phyloP scores from a whole-genome alignment of 1,284 basidiomycete genomes.

The Puccinia coronata region DNA sequence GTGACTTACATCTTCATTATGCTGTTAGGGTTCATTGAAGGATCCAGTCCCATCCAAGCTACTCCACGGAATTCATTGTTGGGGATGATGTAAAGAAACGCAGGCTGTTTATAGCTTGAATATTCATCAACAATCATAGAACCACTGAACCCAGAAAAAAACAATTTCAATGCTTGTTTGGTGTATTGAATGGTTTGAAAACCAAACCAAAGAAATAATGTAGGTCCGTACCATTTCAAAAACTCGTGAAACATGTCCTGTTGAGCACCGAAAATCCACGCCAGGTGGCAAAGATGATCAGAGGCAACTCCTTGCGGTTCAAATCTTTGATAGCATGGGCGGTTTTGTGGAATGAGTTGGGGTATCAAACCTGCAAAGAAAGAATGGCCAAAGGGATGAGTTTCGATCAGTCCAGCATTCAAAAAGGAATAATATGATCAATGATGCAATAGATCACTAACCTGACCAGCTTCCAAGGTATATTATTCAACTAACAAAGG shows the following conservation, averaged over 20 bases:
- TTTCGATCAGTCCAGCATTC: neutral
- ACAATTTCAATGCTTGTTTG: neutral
- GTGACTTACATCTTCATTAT: slow-evolving; percentile 93
- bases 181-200: too few relatives aligned
- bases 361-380: slow-evolving; percentile 76
- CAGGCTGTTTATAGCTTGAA: slow-evolving; percentile 95
- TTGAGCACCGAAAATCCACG: slow-evolving; percentile 98
- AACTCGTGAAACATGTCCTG: slow-evolving; percentile 77
- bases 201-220: neutral
- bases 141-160: slow-evolving; percentile 54
- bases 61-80: slow-evolving; percentile 98
- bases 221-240: slow-evolving; percentile 54
- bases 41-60: slow-evolving; percentile 98
- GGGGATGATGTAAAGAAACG: slow-evolving; percentile 97
- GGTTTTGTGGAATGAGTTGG: slow-evolving; percentile 99
- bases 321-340: slow-evolving; percentile 99
- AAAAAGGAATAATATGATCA: neutral
- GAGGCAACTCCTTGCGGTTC: slow-evolving; percentile 90
- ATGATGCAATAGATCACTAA: slow-evolving; percentile 8
- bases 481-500: slow-evolving; percentile 94
- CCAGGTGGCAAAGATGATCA: slow-evolving; percentile 99
- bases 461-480: slow-evolving; percentile 97
- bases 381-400: too few relatives aligned
- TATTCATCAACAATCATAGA: slow-evolving; percentile 89
- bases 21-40: slow-evolving; percentile 85